Percentiles rank a stretch among this genome's conserved stretches.
phyloP scores from a whole-genome alignment of 73 alveolate genomes.

The Paraurostyla sp. region DNA sequence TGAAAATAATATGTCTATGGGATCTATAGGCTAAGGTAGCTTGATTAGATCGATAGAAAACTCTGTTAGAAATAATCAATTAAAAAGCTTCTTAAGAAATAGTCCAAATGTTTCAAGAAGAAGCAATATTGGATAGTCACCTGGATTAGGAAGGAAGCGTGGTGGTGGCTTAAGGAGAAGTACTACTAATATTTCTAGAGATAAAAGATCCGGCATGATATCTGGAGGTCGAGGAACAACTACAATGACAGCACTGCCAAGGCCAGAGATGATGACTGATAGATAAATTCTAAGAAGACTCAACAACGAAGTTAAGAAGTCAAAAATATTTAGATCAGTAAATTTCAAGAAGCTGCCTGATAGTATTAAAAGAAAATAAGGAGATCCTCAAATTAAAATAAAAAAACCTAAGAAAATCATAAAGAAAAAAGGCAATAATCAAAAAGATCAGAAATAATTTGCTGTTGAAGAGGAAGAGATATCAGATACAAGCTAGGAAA shows the following conservation, averaged over 20 bases:
- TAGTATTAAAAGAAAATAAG: slow-evolving; percentile 5
- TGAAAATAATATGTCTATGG: slow-evolving; percentile 28
- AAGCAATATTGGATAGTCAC: background rate
- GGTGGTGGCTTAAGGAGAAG: background rate
- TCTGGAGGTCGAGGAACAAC: too few relatives aligned
- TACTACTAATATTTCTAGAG: background rate
- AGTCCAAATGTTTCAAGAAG: slow-evolving; percentile 11
- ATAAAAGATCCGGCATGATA: slow-evolving; percentile 24
- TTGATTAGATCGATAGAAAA: background rate
- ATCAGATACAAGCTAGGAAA: slow-evolving; percentile 6
- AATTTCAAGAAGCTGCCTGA: slow-evolving; percentile 27
- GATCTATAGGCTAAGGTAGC: slow-evolving; percentile 16
- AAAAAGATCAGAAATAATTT: too few relatives aligned
- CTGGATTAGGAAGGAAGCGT: too few relatives aligned
- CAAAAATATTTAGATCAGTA: slow-evolving; percentile 4
- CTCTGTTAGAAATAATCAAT: background rate
- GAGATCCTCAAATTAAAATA: background rate
- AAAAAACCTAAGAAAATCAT: slow-evolving; percentile 32
- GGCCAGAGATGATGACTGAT: slow-evolving; percentile 58
- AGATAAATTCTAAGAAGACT: slow-evolving; percentile 5
- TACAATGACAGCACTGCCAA: too few relatives aligned
- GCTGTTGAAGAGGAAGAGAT: slow-evolving; percentile 32
- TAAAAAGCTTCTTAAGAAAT: background rate
- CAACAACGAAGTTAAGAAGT: background rate
- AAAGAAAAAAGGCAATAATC: background rate